Evolutionary conservation across 768 basidiomycete species (phyloP), one percentile per base, ranked within the genome.

Genomic region (Chalciporus piperatus): DNA sequence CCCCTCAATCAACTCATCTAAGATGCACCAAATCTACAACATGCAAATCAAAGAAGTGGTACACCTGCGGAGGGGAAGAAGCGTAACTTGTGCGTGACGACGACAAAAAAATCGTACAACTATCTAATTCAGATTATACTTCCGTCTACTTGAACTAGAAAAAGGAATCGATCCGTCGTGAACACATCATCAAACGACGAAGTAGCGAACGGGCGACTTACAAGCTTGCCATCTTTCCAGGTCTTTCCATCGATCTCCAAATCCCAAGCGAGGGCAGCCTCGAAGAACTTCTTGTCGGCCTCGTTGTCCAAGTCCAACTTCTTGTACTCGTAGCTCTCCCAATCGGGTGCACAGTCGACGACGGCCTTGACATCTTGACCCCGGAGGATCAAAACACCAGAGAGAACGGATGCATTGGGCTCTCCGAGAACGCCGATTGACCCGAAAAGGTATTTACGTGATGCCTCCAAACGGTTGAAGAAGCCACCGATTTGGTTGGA

Each of bases 391-490:
- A 98, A 70, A 45, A 72, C 83, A 66, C 97, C 97, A 41, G 83
- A 66, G 73, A 97, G 92, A 67, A 87, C 49, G 37, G 86, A 90
- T 73, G 90, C 76, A 72, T 89, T 89, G 67, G 76, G 46, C 62
- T 74, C 72, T 66, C 97, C 96, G 52, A 95, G 84, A 19, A 99
- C 97, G 68, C 92, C 93, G 41, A 93, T 70, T 40, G 92, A 95
- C 13, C 87, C 96, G 70, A 98, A 97, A 58, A 95, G 80, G 78
- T 97, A 96, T 72, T 97, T 96, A 72, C 96, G 87, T 20, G 94
- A 93, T 10, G 84, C 97, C 76, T 98, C 97, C 9, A 99, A 84
- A 51, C 97, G 92, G 81, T 95, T 91, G 83, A 95, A 98, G 85
- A 96, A 93, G 16, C 96, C 96, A 52, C 83, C 83, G 64, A 97